phyloP scores from a whole-genome alignment of 2,329 filamentous ascomycete genomes.

The Claviceps pazoutovae region DNA sequence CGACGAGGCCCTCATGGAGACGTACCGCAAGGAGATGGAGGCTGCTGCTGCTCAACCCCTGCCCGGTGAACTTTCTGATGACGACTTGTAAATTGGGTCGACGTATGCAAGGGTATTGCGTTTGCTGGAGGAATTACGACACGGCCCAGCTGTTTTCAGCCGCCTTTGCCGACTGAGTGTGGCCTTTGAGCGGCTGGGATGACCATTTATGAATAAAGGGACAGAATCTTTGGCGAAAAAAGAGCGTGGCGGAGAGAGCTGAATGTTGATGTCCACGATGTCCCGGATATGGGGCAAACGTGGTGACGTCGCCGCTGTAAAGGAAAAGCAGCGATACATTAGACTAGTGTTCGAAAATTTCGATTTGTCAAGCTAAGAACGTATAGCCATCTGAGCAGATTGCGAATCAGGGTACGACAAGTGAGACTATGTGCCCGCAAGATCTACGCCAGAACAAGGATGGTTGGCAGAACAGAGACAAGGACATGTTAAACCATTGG shows the following conservation, averaged over 20 bases:
- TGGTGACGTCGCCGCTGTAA: conserved; percentile 18
- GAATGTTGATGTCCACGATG: conserved; percentile 14
- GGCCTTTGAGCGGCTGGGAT: conserved; percentile 19
- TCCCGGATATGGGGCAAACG: conserved; percentile 19
- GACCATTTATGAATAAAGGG: conserved; percentile 25
- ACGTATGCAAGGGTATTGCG: conserved; percentile 5
- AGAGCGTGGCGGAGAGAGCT: conserved; percentile 22
- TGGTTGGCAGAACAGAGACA: neutral
- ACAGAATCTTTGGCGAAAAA: conserved; percentile 19
- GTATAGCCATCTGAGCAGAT: neutral
- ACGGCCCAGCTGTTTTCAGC: conserved; percentile 12
- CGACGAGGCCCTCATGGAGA: conserved; percentile 64
- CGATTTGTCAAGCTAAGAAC: conserved; percentile 9
- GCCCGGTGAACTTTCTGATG: conserved; percentile 83
- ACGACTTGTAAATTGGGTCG: conserved; percentile 39
- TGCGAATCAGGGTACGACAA: neutral
- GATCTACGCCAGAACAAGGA: too few relatives aligned
- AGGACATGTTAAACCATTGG: too few relatives aligned
- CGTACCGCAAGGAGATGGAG: conserved; percentile 84
- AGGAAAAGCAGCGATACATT: conserved; percentile 15
- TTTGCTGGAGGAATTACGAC: conserved; percentile 12
- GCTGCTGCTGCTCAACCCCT: conserved; percentile 70
- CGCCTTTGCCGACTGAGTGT: conserved; percentile 11
- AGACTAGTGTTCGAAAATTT: conserved; percentile 21
- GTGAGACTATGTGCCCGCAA: neutral